Evolutionary conservation across 768 basidiomycete genomes (phyloP).

Genomic region (Pleurotus djamor): DNA sequence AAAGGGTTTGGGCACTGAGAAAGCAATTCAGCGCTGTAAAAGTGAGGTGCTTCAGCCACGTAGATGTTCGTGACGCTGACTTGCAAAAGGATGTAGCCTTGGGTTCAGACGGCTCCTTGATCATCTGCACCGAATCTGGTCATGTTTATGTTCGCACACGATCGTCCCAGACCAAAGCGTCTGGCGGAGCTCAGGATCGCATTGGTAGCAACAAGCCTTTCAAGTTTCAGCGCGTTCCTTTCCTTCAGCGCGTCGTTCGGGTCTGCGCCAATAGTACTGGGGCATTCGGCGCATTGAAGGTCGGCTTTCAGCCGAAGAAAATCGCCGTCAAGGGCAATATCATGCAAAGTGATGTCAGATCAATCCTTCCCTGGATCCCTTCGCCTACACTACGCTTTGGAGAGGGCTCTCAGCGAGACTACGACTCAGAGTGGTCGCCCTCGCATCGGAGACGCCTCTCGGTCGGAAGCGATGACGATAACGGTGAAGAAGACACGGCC

Average conservation of each 20-base stretch:
- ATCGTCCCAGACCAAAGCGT: slow-evolving; percentile 29
- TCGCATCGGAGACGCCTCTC: neutral
- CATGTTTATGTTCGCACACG: slow-evolving; percentile 88
- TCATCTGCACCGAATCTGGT: slow-evolving; percentile 92
- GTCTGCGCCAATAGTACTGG: slow-evolving; percentile 89
- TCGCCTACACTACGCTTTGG: slow-evolving; percentile 12
- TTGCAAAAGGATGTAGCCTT: slow-evolving; percentile 89
- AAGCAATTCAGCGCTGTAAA: slow-evolving; percentile 85
- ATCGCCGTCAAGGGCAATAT: slow-evolving; percentile 55
- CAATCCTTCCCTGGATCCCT: slow-evolving; percentile 22
- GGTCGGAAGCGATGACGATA: slow-evolving; percentile 15
- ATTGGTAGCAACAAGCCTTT: slow-evolving; percentile 41
- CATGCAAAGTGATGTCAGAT: slow-evolving; percentile 64
- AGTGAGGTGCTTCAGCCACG: slow-evolving; percentile 41
- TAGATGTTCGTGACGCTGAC: too few relatives aligned
- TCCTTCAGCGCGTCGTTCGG: slow-evolving; percentile 79
- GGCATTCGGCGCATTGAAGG: slow-evolving; percentile 81
- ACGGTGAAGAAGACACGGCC: slow-evolving; percentile 32
- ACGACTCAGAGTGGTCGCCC: neutral
- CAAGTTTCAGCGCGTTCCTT: slow-evolving; percentile 80
- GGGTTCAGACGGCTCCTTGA: slow-evolving; percentile 82
- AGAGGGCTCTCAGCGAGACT: neutral
- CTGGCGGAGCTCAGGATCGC: slow-evolving; percentile 8
- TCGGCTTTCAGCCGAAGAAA: slow-evolving; percentile 60
- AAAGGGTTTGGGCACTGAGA: slow-evolving; percentile 87